phyloP scores from a whole-genome alignment of 176 grass and related monocot species.

The Pontederia crassipes region DNA sequence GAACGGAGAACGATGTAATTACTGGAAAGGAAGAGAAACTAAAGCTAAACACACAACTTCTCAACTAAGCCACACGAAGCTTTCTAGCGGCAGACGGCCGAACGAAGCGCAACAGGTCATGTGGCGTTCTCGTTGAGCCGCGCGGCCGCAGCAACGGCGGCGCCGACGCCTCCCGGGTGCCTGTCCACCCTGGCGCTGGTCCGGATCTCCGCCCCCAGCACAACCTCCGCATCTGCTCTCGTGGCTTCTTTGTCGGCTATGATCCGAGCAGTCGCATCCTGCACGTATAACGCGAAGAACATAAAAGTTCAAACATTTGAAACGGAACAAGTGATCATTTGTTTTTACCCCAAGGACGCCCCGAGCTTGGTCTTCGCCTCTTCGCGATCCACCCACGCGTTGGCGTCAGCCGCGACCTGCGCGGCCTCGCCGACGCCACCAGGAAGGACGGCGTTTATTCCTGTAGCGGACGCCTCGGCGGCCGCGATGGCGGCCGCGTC shows the following conservation, averaged over 20 bases:
- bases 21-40: no score
- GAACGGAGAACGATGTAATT: no score
- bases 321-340: background rate
- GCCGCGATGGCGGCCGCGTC: constrained; percentile 47
- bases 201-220: constrained; percentile 38
- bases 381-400: constrained; percentile 15
- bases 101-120: no score
- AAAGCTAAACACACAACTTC: no score
- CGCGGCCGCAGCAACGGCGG: background rate
- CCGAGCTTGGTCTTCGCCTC: constrained; percentile 44
- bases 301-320: no score
- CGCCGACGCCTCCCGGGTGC: constrained; percentile 16
- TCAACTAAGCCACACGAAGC: no score
- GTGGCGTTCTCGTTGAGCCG: background rate
- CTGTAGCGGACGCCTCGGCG: constrained; percentile 41
- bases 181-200: constrained; percentile 23
- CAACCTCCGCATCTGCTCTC: constrained; percentile 37
- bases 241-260: constrained; percentile 38
- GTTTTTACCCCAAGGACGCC: constrained; percentile 32
- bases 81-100: no score
- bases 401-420: constrained; percentile 29
- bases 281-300: background rate
- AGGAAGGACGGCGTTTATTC: background rate
- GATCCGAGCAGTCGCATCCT: constrained; percentile 44
- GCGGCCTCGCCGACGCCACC: constrained; percentile 30